A percentile compares a stretch with the other conserved stretches of the same genome.
Conservation (phyloP, 129 eudicot genomes). For the sunflower (Helianthus annuus) region HanXRQr2.0-SUNRISE NC_035449.2:3872513-3873012, state of each 20-base stretch:
- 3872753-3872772: not conserved
- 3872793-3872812: conserved; percentile 10
- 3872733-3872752: not conserved
- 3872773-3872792: not conserved
- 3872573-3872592: conserved; percentile 8
- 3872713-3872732: conserved; percentile 3
- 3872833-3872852: conserved; percentile 12
- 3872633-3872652: conserved; percentile 4
- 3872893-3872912: not conserved
- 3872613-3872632: not conserved
- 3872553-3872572: conserved; percentile 14
- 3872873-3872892: not conserved
- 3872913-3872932: not conserved
- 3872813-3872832: conserved; percentile 32
- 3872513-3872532: not conserved
- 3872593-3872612: not conserved
- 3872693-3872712: conserved; percentile 8
- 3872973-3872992: no score
- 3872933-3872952: conserved; percentile 16
- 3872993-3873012: no score
- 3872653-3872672: conserved; percentile 14
- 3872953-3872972: no score
- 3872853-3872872: conserved; percentile 9
- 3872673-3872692: not conserved
- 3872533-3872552: not conserved